Base-by-base conservation (phyloP, 2,329 filamentous ascomycete species). In the Aspergillus fijiensis region DNA sequence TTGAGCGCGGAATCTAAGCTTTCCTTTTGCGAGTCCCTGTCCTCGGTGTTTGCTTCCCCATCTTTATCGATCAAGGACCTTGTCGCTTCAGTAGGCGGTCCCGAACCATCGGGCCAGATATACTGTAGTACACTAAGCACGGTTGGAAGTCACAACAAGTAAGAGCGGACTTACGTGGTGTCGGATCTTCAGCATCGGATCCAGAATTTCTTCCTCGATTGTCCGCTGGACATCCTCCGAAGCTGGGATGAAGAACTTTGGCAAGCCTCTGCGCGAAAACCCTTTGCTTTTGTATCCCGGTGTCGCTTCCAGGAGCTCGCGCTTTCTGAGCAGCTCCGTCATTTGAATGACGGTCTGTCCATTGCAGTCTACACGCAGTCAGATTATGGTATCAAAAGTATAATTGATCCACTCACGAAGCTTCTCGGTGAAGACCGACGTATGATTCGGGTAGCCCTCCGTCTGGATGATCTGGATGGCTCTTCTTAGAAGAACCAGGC, bases 121-220 rank as follows among this genome's bases (percentile, higher is more conserved):
- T 66, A 67, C 65, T 67, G 39, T 25, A n/a, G 27, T 39, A 29
- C 51, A 16, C 47, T 62, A 67, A 65, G 42, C 49, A 59, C 14
- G 27, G 6, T 21, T 27, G 3, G 3, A 16, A 7, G 6, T 35
- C 7, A 42, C 12, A 39, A 51, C n/a, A 3, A n/a, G 31, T 23
- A 53, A 7, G 21, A 14, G 39, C 47, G 7, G 16, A 61, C 71
- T 63, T 64, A 74, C 72, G 57, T 73, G 65, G 47, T 74, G 70
- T 39, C 64, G 25, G n/a, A 75, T 73, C 52, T 75, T 74, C 21
- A 65, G 63, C 60, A 73, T 65, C 3, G 72, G 72, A 33, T 73
- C 61, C 19, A 73, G 62, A 11, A 74, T 71, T n/a, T 75, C 71
- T 25, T 54, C 54, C 27, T 67, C 48, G 29, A 75, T 63, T 52